Percentiles rank a stretch among this genome's conserved stretches.
Evolutionary conservation across 2,329 filamentous ascomycete genomes (phyloP).

Genomic region (Epichloe gansuensis): DNA sequence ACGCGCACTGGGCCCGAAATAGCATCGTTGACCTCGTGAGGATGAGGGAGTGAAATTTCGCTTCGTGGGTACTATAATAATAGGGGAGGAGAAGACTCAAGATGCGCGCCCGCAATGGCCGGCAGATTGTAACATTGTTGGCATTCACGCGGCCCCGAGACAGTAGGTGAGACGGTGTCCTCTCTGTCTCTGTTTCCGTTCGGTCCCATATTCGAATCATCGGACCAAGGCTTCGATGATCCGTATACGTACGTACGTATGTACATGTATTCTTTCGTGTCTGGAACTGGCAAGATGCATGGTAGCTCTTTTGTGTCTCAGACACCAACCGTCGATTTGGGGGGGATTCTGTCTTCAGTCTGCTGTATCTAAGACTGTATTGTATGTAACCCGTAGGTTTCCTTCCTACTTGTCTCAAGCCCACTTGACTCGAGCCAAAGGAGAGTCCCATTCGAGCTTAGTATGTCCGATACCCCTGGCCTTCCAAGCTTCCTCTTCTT

Average conservation of each 20-base stretch:
- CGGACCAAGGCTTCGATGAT: too few relatives aligned
- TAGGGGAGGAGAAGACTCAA: too few relatives aligned
- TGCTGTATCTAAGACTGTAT: too few relatives aligned
- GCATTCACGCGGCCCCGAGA: background rate
- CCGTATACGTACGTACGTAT: too few relatives aligned
- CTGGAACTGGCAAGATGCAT: background rate
- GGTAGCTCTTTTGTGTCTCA: background rate
- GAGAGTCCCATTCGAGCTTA: slow-evolving; percentile 5
- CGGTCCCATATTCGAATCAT: background rate
- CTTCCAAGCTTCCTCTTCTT: background rate
- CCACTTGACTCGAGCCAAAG: background rate
- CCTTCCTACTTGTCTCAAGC: background rate
- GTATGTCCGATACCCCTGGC: slow-evolving; percentile 11
- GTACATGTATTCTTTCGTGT: background rate
- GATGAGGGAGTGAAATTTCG: too few relatives aligned
- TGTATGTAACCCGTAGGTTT: too few relatives aligned
- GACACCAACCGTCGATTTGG: background rate
- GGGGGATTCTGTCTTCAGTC: background rate
- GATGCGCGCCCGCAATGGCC: too few relatives aligned
- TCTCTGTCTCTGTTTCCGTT: background rate
- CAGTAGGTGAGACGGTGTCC: background rate
- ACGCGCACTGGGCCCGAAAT: background rate
- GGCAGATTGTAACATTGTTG: background rate
- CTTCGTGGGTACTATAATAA: too few relatives aligned
- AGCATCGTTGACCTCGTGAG: background rate